Evolutionary conservation across 129 eudicot genomes (phyloP), one percentile per base, ranked within the genome.

Genomic region (Tanacetum coccineum): DNA sequence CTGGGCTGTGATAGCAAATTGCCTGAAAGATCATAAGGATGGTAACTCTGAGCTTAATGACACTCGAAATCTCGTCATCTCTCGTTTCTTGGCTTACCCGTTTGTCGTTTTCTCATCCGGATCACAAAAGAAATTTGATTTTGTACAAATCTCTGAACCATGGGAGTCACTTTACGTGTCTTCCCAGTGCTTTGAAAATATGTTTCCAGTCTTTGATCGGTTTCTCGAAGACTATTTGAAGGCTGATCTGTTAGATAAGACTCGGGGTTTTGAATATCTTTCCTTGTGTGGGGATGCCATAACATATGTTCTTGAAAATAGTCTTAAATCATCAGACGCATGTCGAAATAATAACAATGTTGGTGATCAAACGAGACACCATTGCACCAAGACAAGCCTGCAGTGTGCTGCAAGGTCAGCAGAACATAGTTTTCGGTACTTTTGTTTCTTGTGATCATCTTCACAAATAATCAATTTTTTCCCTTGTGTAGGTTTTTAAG

Each of bases 21-120:
- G 87, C 69, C 62, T 92, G 57, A 81, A 69, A 59, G 81, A 76
- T 62, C 64, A 74, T 71, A 15, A 74, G 32, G 79, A 75, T 64
- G 67, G 79, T 55, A 70, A 79, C 60, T 20, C 70, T 64, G 82
- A 65, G 64, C 67, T 53, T 50, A 82, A 78, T 30, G 75, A 60
- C 58, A 39, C 45, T 62, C 77, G 85, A 68, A 64, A 72, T 73
- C 70, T 78, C 46, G 63, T 81, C 13, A n/a, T 80, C 59, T 76
- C 85, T 69, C 81, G 79, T 62, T 75, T 92, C 60, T 64, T 85
- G 78, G 76, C 63, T 39, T 78, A 88, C 74, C 98, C 96, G 0
- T 79, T 88, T 66, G 75, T 59, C 60, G 67, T 72, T 22, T 80
- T 72, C 65, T 67, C 80, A 21, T 66, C 50, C 4, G 45, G 62